Evolutionary conservation across 805 yeast genomes (phyloP), one percentile per base, ranked within the genome.

Genomic region (Candida sanyiensis): DNA sequence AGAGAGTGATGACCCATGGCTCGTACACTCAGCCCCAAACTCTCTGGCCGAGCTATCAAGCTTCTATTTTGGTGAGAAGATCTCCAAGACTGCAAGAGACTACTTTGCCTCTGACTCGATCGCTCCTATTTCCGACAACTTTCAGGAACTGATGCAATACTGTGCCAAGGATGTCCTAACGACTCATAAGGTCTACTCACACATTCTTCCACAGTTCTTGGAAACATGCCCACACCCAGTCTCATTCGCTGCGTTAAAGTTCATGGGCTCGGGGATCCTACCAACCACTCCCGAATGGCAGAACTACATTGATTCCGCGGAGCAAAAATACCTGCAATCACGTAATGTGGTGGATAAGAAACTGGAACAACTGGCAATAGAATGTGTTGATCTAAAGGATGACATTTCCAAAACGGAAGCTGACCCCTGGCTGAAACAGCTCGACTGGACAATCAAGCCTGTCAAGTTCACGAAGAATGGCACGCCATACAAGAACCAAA

Each of bases 351-450:
- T 90, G 13, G 78, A 77, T 43, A 54, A 60, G 2, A 80, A 76
- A 39, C 66, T 94, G 11, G 64, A 67, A 20, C 62, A 62, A 9
- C 66, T 88, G 20, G 87, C 88, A 1, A 65, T 75, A 2, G 77
- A 76, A 15, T 71, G 83, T 5, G 75, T 79, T 1, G 52, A 60
- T 3, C 47, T 70, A 29, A 70, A 66, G 32, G 67, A 73, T 29
- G 54, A 63, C 7, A 62, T 66, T 0, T 68, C 70, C 0, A 56
- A 57, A n/a, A 67, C 64, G 6, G 56, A 60, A 13, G 56, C 69
- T 7, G 97, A 90, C 54, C 95, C 95, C 0, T 94, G 98, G 98
- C 65, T 89, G 28, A 67, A 70, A 3, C 98, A 94, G 58, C 65
- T 93, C 41, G 87, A 93, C 58, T 93, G 99, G 99, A 72, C 77